Base-by-base conservation (phyloP, 1,284 basidiomycete genomes). In the Bondarzewia mesenterica region DNA sequence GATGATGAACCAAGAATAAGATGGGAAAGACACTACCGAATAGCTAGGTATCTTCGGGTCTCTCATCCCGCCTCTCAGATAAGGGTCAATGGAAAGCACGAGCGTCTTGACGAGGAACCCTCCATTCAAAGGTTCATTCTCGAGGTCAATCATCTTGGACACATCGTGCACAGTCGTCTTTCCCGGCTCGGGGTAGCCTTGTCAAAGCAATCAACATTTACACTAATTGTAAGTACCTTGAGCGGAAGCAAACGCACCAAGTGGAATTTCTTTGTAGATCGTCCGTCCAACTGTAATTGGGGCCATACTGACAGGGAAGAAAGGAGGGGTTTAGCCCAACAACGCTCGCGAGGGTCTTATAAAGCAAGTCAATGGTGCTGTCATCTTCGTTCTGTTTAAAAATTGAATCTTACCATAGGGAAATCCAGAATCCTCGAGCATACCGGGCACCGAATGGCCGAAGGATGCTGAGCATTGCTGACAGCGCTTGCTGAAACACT, bases 61-160 rank as follows among this genome's bases (percentile, higher is more conserved):
- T 5, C 56, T 55, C 63, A 69, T 64, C 42, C 57, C 52, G 14
- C 55, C 58, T 22, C 66, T 59, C 52, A 68, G 55, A 56, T 69
- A 70, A 1, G 69, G 69, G 53, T 71, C 69, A 38, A 68, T 56
- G 29, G 54, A 61, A 16, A 69, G 48, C 2, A 55, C 56, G 26
- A 68, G 49, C 3, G 60, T 56, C 59, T 69, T 68, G 48, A 68
- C 49, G 29, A 72, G 60, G 46, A 70, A 48, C 1, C 66, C 69
- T 23, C 69, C 70, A 39, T 68, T 57, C 26, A 69, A 54, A 5
- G 60, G 48, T 2, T 60, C 62, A 16, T 50, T 60, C 14, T 70
- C 68, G 26, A 66, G 54, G 54, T 73, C 69, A 49, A 74, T 64
- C 22, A 55, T 53, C 36, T 57, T 51, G 15, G 57, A 57, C 4